Percentiles rank a stretch among this genome's conserved stretches.
phyloP scores from a whole-genome alignment of 352 stramenopile species.

The Globisporangium nodosum region DNA sequence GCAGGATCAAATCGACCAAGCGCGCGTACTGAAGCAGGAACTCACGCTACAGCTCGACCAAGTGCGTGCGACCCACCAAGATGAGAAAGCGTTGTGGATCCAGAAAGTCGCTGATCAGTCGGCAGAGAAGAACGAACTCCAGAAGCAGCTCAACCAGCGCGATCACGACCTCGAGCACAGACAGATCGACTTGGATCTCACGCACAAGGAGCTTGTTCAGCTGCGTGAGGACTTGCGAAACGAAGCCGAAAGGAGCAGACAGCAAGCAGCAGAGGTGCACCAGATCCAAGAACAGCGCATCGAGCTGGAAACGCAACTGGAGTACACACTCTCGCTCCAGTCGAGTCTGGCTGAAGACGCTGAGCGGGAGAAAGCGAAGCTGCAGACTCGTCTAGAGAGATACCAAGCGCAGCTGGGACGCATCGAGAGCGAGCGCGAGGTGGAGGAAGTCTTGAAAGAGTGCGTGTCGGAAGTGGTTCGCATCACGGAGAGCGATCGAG shows the following conservation, averaged over 20 bases:
- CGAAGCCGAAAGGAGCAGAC: slow-evolving; percentile 20
- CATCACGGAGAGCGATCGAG: slow-evolving; percentile 52
- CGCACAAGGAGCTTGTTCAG: slow-evolving; percentile 38
- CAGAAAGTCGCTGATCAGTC: slow-evolving; percentile 53
- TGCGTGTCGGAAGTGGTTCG: slow-evolving; percentile 53
- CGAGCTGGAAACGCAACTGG: slow-evolving; percentile 21
- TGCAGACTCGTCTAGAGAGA: slow-evolving; percentile 39
- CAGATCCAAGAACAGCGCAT: slow-evolving; percentile 22
- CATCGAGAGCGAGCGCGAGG: slow-evolving; percentile 37
- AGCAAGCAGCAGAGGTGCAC: slow-evolving; percentile 19
- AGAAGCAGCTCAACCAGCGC: slow-evolving; percentile 46
- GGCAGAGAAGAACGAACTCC: slow-evolving; percentile 42
- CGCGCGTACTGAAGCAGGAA: slow-evolving; percentile 28
- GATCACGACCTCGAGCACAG: slow-evolving; percentile 30
- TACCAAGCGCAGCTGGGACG: slow-evolving; percentile 56
- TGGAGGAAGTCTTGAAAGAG: slow-evolving; percentile 47
- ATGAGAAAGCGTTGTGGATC: slow-evolving; percentile 61
- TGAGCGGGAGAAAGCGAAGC: slow-evolving; percentile 25
- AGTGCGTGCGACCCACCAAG: slow-evolving; percentile 28
- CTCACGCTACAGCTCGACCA: slow-evolving; percentile 30
- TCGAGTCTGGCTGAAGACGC: slow-evolving; percentile 19
- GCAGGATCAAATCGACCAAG: slow-evolving; percentile 23
- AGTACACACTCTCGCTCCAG: slow-evolving; percentile 15
- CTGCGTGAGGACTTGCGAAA: slow-evolving; percentile 28
- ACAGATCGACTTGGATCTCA: slow-evolving; percentile 34